Conservation (phyloP, 2,329 filamentous ascomycete genomes). For the Aureobasidium leucospermi region DNA sequence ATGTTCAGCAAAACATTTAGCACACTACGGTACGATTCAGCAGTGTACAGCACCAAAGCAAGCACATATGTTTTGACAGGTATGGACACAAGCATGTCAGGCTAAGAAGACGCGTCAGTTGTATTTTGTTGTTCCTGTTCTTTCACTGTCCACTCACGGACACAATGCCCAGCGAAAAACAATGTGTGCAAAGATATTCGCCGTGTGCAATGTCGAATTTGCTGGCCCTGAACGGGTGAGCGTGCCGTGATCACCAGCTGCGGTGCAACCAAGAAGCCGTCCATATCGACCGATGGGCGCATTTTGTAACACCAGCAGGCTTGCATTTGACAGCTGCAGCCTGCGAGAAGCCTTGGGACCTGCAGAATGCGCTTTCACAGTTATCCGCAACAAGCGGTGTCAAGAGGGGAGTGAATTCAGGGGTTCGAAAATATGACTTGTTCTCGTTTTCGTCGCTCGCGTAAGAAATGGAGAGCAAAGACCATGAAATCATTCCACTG, state of each 20-base stretch:
- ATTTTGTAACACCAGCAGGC: background rate
- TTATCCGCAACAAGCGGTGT: background rate
- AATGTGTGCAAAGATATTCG: background rate
- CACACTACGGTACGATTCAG: too few relatives aligned
- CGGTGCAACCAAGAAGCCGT: background rate
- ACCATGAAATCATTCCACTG: background rate
- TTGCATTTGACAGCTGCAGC: conserved; percentile 14
- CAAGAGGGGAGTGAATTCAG: background rate
- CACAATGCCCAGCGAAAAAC: background rate
- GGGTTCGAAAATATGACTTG: background rate
- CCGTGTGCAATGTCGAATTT: background rate
- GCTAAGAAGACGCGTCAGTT: background rate
- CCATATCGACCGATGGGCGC: conserved; percentile 2
- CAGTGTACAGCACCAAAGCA: too few relatives aligned
- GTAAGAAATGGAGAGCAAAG: background rate
- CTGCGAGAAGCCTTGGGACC: conserved; percentile 5
- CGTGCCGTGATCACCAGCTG: background rate
- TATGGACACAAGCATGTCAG: too few relatives aligned
- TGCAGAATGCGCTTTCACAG: background rate
- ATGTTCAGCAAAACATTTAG: too few relatives aligned
- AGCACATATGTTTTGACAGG: too few relatives aligned
- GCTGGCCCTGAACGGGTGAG: conserved; percentile 3
- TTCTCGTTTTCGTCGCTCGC: background rate
- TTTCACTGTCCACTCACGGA: too few relatives aligned
- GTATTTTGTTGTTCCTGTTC: background rate